Evolutionary conservation across 2,329 filamentous ascomycete genomes (phyloP).

Genomic region (Periglandula ipomoeae): DNA sequence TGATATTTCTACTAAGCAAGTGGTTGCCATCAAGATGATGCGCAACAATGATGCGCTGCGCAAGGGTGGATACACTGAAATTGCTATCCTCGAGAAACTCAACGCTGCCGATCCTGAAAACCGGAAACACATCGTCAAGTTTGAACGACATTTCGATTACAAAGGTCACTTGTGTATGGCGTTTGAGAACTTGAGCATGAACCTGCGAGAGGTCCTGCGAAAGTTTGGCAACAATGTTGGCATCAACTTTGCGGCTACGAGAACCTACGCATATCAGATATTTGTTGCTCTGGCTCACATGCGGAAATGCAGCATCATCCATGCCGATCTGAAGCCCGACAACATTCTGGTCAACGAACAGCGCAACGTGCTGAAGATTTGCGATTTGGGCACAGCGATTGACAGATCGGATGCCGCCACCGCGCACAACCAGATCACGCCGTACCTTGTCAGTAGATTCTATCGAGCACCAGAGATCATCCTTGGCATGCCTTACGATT

Average conservation of each 20-base stretch:
- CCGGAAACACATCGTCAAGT: constrained; percentile 83
- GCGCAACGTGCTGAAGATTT: constrained; percentile 82
- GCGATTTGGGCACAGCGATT: constrained; percentile 92
- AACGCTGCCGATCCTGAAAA: constrained; percentile 78
- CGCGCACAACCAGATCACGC: constrained; percentile 75
- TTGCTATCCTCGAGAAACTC: constrained; percentile 83
- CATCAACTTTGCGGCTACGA: constrained; percentile 79
- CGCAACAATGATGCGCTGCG: constrained; percentile 89
- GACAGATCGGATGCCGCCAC: constrained; percentile 69
- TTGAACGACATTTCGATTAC: constrained; percentile 84
- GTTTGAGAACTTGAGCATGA: constrained; percentile 91
- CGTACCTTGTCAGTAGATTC: constrained; percentile 93
- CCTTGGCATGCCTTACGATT: constrained; percentile 90
- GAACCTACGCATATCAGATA: constrained; percentile 87
- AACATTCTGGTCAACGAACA: constrained; percentile 86
- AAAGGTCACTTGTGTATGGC: constrained; percentile 94
- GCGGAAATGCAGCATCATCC: constrained; percentile 85
- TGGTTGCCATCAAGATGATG: constrained; percentile 97
- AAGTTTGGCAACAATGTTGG: constrained; percentile 94
- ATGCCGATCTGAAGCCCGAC: constrained; percentile 95
- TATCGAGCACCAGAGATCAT: constrained; percentile 97
- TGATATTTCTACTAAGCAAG: constrained; percentile 62
- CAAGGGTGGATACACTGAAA: constrained; percentile 90
- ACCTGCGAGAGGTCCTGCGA: constrained; percentile 85
- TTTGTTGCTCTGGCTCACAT: constrained; percentile 83